A percentile compares a stretch with the other conserved stretches of the same genome.
phyloP scores from a whole-genome alignment of 2,329 filamentous ascomycete species.

The Calonectria crousiana region DNA sequence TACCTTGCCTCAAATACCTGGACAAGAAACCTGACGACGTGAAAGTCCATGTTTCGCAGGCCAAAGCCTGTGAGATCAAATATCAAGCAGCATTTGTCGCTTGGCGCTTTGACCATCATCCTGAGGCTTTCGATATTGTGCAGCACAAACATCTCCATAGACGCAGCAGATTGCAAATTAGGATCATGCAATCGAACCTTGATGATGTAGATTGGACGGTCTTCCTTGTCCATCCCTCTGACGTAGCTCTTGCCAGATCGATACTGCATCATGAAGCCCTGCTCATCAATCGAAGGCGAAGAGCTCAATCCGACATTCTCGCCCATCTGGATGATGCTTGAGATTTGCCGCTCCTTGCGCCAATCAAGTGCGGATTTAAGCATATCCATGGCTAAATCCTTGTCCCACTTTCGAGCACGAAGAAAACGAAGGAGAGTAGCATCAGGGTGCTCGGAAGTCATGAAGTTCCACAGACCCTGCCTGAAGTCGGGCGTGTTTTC shows the following conservation, averaged over 20 bases:
- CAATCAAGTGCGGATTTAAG: slow-evolving; percentile 59
- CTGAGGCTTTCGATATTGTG: slow-evolving; percentile 54
- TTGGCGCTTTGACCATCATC: slow-evolving; percentile 39
- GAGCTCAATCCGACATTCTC: slow-evolving; percentile 47
- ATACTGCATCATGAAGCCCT: slow-evolving; percentile 53
- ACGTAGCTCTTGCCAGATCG: slow-evolving; percentile 54
- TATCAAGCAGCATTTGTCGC: slow-evolving; percentile 57
- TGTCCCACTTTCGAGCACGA: slow-evolving; percentile 94
- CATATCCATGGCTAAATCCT: slow-evolving; percentile 94
- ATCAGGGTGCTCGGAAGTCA: slow-evolving; percentile 51
- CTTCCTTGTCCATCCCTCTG: slow-evolving; percentile 50
- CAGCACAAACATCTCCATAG: slow-evolving; percentile 53
- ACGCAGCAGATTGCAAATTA: slow-evolving; percentile 47
- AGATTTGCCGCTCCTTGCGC: slow-evolving; percentile 50
- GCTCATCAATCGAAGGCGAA: slow-evolving; percentile 40
- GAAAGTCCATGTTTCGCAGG: slow-evolving; percentile 82
- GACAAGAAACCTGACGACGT: slow-evolving; percentile 83
- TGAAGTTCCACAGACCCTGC: slow-evolving; percentile 25
- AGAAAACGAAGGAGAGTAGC: slow-evolving; percentile 83
- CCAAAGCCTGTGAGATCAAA: slow-evolving; percentile 81
- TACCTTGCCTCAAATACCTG: slow-evolving; percentile 85
- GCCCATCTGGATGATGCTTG: slow-evolving; percentile 49
- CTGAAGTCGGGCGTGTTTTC: slow-evolving; percentile 22
- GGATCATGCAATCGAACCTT: slow-evolving; percentile 45
- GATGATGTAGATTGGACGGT: slow-evolving; percentile 53